These are phyloP conservation scores for Acmispon strigosus DNA, from an alignment of 306 rosid genomes.

Conservation along the genomic window DNA sequence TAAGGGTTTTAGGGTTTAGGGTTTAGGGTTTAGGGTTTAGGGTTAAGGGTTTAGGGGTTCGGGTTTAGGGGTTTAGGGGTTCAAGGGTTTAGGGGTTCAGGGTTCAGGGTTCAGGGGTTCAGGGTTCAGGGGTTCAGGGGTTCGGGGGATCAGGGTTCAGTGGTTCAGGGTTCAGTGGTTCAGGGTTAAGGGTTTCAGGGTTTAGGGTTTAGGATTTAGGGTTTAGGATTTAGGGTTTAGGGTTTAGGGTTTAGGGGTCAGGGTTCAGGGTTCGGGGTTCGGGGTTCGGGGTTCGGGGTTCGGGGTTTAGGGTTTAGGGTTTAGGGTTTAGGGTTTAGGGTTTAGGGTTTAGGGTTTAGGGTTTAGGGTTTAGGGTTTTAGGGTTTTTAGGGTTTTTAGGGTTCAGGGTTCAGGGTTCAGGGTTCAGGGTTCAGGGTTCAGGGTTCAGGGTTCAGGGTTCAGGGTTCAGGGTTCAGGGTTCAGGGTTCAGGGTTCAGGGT, in stretches of 20 bases:
- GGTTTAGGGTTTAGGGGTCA: neutral
- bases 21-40: constrained; percentile 2
- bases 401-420: neutral
- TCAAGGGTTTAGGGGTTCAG: constrained; percentile 8
- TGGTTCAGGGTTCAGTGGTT: constrained; percentile 7
- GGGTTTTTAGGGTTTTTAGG: neutral
- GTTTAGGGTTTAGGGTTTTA: neutral
- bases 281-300: too few relatives aligned
- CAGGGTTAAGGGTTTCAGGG: constrained; percentile 19
- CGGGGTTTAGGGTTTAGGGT: constrained; percentile 1
- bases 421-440: neutral
- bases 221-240: constrained; percentile 6
- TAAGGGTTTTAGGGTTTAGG: constrained; percentile 10
- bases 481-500: neutral
- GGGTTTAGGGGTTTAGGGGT: constrained; percentile 7
- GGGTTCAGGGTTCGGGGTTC: neutral
- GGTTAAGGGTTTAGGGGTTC: constrained; percentile 11
- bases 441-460: constrained; percentile 14
- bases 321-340: too few relatives aligned
- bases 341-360: neutral
- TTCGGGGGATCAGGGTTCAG: too few relatives aligned
- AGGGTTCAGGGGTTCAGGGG: constrained; percentile 5
- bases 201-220: constrained; percentile 16
- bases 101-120: constrained; percentile 14
- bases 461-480: constrained; percentile 10